Conservation (phyloP, 257 asterid species). For the Hygrophila difformis region DNA sequence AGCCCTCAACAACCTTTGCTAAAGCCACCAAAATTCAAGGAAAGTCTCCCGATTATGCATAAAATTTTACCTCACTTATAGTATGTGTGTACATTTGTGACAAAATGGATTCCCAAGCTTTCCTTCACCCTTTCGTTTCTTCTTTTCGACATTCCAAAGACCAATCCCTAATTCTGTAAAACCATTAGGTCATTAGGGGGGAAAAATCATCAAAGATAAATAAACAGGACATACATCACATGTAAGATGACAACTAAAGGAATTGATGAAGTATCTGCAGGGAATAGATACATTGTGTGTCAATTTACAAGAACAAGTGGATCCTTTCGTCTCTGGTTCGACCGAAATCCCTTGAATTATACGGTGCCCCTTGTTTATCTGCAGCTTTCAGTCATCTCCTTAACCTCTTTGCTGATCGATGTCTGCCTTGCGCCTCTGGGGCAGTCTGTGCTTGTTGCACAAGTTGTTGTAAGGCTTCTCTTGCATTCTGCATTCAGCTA, state of each 20-base stretch:
- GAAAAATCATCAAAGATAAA: neutral
- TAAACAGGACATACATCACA: neutral
- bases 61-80: neutral
- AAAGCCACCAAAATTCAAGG: constrained; percentile 16
- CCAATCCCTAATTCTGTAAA: neutral
- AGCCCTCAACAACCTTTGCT: constrained; percentile 3
- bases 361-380: constrained; percentile 52
- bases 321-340: constrained; percentile 34
- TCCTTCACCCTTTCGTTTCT: neutral
- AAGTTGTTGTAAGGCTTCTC: constrained; percentile 42
- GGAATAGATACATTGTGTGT: constrained; percentile 36
- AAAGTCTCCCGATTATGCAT: constrained; percentile 11
- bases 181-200: too few relatives aligned
- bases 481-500: neutral
- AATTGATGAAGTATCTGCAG: constrained; percentile 17
- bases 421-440: constrained; percentile 57
- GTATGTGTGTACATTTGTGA: constrained; percentile 20
- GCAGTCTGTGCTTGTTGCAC: constrained; percentile 60
- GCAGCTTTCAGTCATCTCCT: constrained; percentile 48
- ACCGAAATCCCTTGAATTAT: constrained; percentile 38
- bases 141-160: neutral
- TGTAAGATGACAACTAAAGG: neutral
- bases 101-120: constrained; percentile 1
- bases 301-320: constrained; percentile 35
- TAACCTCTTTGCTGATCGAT: constrained; percentile 39